Percentiles rank a stretch among this genome's conserved stretches.
phyloP scores from a whole-genome alignment of 345 rosid genomes.

The Syzygium jambos region DNA sequence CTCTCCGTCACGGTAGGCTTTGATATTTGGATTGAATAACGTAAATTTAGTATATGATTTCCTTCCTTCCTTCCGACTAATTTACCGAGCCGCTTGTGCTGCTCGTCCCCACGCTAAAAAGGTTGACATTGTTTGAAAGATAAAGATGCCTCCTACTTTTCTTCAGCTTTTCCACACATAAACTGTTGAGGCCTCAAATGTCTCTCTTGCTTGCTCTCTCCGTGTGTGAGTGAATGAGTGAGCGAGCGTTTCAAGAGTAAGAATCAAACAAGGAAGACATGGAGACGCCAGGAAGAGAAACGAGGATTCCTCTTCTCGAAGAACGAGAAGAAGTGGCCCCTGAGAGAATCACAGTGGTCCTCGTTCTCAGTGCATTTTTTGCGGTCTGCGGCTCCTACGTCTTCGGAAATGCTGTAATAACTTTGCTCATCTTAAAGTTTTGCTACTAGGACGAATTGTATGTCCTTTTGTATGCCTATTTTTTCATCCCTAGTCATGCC shows the following conservation, averaged over 20 bases:
- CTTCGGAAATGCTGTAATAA: slow-evolving; percentile 32
- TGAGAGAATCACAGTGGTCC: background rate
- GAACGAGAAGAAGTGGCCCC: background rate
- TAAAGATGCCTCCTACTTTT: background rate
- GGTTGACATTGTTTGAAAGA: background rate
- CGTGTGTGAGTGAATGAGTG: background rate
- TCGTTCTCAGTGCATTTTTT: background rate
- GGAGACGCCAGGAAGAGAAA: background rate
- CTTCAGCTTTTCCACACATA: background rate
- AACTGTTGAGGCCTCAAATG: background rate
- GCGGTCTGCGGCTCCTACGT: slow-evolving; percentile 30
- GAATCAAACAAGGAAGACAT: background rate
- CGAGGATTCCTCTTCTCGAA: background rate
- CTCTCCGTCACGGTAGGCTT: no score
- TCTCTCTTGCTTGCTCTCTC: background rate
- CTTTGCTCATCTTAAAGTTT: background rate
- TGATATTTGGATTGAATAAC: no score
- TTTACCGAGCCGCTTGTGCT: background rate
- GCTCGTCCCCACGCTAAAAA: background rate
- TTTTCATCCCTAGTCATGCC: background rate
- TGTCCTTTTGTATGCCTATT: background rate
- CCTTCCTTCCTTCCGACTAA: no score
- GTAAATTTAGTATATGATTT: no score
- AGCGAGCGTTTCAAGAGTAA: background rate
- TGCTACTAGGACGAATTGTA: background rate